phyloP scores from a whole-genome alignment of 441 rosid species.

The Raphanus hybrid region DNA sequence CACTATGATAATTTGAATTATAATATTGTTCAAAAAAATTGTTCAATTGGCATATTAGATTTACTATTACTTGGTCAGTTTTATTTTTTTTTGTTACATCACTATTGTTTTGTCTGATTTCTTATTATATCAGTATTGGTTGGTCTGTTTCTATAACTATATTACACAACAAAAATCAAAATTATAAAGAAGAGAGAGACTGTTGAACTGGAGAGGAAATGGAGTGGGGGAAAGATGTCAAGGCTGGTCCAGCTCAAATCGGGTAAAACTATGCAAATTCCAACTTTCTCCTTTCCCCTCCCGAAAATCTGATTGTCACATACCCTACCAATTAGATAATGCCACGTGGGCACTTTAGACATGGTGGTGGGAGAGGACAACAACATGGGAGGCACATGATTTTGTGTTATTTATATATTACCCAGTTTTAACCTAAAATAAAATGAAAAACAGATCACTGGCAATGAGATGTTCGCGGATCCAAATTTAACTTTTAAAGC shows the following conservation, averaged over 20 bases:
- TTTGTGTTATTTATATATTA: slow-evolving; percentile 41
- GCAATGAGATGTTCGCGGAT: slow-evolving; percentile 43
- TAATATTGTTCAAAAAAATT: too few relatives aligned
- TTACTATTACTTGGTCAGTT: not conserved
- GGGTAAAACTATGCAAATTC: slow-evolving; percentile 26
- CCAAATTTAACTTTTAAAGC: slow-evolving; percentile 40
- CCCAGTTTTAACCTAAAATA: slow-evolving; percentile 7
- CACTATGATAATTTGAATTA: not conserved
- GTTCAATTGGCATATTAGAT: not conserved
- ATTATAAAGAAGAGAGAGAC: not conserved
- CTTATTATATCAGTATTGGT: slow-evolving; percentile 15
- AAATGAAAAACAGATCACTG: slow-evolving; percentile 30
- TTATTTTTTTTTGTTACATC: not conserved
- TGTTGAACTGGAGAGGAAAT: slow-evolving; percentile 37
- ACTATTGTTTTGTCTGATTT: not conserved
- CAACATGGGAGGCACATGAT: slow-evolving; percentile 48
- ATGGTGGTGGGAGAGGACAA: slow-evolving; percentile 43
- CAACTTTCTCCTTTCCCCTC: slow-evolving; percentile 22
- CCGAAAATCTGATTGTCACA: slow-evolving; percentile 36
- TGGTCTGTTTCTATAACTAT: slow-evolving; percentile 15
- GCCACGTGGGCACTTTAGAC: slow-evolving; percentile 39
- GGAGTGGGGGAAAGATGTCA: slow-evolving; percentile 32
- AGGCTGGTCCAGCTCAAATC: slow-evolving; percentile 48
- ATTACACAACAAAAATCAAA: not conserved
- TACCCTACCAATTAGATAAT: slow-evolving; percentile 30